phyloP scores from a whole-genome alignment of 495 filamentous ascomycete genomes.

The Penicillium tannophilum region DNA sequence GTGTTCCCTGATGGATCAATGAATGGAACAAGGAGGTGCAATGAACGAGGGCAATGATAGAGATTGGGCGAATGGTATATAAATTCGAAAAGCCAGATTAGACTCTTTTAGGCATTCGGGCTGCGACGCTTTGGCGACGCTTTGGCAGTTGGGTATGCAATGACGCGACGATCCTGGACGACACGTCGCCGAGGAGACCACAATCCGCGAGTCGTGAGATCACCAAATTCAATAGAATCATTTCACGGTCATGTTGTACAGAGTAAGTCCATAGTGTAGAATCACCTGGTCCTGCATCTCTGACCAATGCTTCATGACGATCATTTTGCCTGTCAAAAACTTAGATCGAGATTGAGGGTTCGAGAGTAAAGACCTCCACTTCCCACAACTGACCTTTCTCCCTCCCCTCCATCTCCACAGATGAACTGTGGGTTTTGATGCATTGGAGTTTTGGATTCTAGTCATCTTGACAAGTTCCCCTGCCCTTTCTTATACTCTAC shows the following conservation, averaged over 20 bases:
- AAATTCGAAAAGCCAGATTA: background rate
- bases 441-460: background rate
- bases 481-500: background rate
- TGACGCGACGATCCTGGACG: slow-evolving; percentile 24
- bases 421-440: background rate
- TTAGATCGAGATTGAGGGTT: background rate
- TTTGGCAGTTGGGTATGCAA: slow-evolving; percentile 32
- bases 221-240: slow-evolving; percentile 3
- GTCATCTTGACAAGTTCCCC: background rate
- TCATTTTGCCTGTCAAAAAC: slow-evolving; percentile 1
- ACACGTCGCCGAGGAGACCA: slow-evolving; percentile 30
- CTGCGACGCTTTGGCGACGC: slow-evolving; percentile 4
- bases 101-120: slow-evolving; percentile 7
- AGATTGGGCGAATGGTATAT: too few relatives aligned
- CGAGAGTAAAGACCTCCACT: background rate
- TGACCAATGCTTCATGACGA: slow-evolving; percentile 9
- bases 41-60: background rate
- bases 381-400: background rate
- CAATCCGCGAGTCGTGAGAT: slow-evolving; percentile 22
- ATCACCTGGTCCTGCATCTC: background rate
- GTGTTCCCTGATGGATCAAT: too few relatives aligned
- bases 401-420: slow-evolving; percentile 1
- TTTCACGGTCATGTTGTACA: background rate
- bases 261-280: background rate
- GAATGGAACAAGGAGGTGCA: background rate